Evolutionary conservation across 1,284 basidiomycete species (phyloP), one percentile per base, ranked within the genome.

Genomic region (Leccinum angustisporum): DNA sequence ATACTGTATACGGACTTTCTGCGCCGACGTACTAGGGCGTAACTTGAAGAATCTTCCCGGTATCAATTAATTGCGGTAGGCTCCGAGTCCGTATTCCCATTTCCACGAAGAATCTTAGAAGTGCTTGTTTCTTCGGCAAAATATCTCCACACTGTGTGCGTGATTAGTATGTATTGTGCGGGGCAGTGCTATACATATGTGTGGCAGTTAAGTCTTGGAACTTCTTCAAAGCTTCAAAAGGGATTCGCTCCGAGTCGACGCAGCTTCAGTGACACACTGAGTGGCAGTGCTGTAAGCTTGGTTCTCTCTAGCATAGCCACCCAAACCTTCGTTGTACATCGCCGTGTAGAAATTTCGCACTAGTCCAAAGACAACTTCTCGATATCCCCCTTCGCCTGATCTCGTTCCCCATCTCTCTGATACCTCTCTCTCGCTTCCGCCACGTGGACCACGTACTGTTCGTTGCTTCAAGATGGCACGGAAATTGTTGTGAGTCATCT

Each of bases 401-500:
- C 33, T 51, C 11, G 50, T 16, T 43, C 71, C n/a, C 27, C 38
- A 2, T 46, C n/a, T 58, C 3, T 18, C 67, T 33, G 95, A 97
- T 75, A 36, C 40, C 54, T 7, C 2, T 8, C 10, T 38, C 14
- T 34, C 33, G 33, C 33, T 34, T 13, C 33, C 33, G 33, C 31
- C 9, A 31, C 31, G 31, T 31, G 31, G 4, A 10, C 9, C 4
- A 31, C 31, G 9, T 33, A 33, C 31, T 33, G 31, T 33, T 33
- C 31, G 33, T 27, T 34, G 11, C 33, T 34, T 34, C 33, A 34
- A 34, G 33, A 34, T 34, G 11, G 33, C 33, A 34, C 11, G 33
- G 33, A 5, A 13, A 34, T 34, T 13, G 33, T 34, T 34, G 33
- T 34, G 33, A 34, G 33, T 11, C 11, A 34, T 34, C 33, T 10